A percentile compares a stretch with the other conserved stretches of the same genome.
Conservation (phyloP, 2,329 filamentous ascomycete species). For the Bipolaris cookei region DNA sequence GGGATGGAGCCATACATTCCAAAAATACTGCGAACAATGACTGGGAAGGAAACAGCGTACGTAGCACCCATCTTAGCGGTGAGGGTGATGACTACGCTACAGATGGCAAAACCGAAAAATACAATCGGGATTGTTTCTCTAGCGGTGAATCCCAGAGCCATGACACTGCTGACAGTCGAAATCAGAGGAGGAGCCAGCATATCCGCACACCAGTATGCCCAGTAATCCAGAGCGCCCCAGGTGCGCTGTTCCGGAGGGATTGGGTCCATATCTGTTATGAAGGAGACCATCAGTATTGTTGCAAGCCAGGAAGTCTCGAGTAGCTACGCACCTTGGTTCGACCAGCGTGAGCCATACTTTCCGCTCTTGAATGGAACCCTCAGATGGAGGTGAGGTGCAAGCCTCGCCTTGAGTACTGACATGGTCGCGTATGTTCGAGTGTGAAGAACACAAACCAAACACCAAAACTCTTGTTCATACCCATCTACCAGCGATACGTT, state of each 20-base stretch:
- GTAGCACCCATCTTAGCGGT: constrained; percentile 55
- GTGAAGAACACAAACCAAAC: not conserved
- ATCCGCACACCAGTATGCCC: constrained; percentile 59
- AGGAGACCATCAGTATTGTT: not conserved
- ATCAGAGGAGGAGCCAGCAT: constrained; percentile 54
- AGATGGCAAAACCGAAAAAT: constrained; percentile 56
- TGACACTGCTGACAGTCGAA: constrained; percentile 50
- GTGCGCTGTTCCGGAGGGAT: constrained; percentile 54
- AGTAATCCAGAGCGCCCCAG: constrained; percentile 55
- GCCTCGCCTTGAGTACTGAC: constrained; percentile 47
- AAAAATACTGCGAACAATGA: constrained; percentile 54
- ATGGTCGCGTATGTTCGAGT: constrained; percentile 16
- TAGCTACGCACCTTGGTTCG: constrained; percentile 51
- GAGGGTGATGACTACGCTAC: constrained; percentile 56
- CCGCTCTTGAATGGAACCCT: constrained; percentile 50
- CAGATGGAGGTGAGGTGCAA: constrained; percentile 49
- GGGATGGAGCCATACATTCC: constrained; percentile 54
- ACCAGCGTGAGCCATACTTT: constrained; percentile 55
- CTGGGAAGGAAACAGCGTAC: constrained; percentile 50
- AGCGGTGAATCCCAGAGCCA: constrained; percentile 55
- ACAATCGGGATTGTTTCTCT: constrained; percentile 58
- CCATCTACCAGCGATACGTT: not conserved
- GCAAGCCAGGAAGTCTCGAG: accelerated
- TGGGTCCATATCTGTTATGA: constrained; percentile 41
- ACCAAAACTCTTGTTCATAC: not conserved